Evolutionary conservation across 139 green algal genomes (phyloP).

Genomic region (Tetraselmis striata): DNA sequence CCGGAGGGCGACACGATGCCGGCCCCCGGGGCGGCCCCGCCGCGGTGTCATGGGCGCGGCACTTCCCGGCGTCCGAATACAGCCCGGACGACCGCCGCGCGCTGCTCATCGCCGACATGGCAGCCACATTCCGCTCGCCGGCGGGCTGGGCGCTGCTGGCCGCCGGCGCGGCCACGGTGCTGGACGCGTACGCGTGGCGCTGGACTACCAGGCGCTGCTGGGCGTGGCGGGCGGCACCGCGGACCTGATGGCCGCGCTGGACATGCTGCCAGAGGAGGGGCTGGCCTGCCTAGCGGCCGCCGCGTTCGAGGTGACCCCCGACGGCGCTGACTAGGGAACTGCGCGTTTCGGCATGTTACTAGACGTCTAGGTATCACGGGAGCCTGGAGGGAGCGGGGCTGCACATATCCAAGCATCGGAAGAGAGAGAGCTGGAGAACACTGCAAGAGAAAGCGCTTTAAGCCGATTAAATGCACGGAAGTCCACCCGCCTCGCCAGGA

Average conservation of each 20-base stretch:
- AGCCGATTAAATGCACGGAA: too few species aligned
- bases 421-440: too few species aligned
- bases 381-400: too few species aligned
- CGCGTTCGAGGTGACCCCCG: slow-evolving; percentile 49
- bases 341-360: too few species aligned
- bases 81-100: slow-evolving; percentile 31
- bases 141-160: slow-evolving; percentile 23
- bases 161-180: neutral
- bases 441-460: too few species aligned
- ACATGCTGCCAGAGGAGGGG: slow-evolving; percentile 43
- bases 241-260: slow-evolving; percentile 49
- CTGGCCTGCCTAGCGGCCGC: slow-evolving; percentile 49
- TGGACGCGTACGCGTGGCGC: slow-evolving; percentile 1
- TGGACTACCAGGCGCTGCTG: slow-evolving; percentile 36
- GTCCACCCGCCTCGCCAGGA: too few species aligned
- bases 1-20: too few species aligned
- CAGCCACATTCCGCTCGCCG: slow-evolving; percentile 4
- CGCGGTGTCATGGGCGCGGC: slow-evolving; percentile 39
- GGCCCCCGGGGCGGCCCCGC: too few species aligned
- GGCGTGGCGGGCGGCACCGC: slow-evolving; percentile 2
- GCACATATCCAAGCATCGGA: too few species aligned
- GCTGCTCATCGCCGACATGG: slow-evolving; percentile 32
- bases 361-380: too few species aligned
- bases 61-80: slow-evolving; percentile 33
- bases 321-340: too few species aligned